Conservation (phyloP, 768 basidiomycete genomes). For the Leucosporidium scottii region DNA sequence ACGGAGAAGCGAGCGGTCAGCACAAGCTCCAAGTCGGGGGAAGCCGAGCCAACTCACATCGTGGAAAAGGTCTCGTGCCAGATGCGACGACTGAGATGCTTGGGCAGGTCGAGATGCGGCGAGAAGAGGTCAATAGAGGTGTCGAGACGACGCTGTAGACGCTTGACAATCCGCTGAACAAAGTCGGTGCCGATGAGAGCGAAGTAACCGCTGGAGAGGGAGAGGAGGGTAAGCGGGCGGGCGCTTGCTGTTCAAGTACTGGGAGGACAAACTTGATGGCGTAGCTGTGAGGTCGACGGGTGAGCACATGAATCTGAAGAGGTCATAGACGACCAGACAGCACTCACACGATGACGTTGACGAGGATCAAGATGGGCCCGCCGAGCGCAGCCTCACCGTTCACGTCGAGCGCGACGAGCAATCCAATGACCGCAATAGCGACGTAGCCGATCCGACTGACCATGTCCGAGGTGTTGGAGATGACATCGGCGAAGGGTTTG, state of each 20-base stretch:
- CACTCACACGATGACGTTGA: slow-evolving; percentile 54
- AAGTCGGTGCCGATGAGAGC: slow-evolving; percentile 52
- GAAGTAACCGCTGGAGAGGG: slow-evolving; percentile 51
- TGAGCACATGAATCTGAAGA: too few species aligned
- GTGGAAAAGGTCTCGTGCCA: slow-evolving; percentile 72
- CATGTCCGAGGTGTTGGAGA: slow-evolving; percentile 46
- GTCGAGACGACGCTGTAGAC: slow-evolving; percentile 51
- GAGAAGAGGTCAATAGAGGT: slow-evolving; percentile 79
- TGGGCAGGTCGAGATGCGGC: slow-evolving; percentile 48
- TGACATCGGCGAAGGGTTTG: slow-evolving; percentile 17
- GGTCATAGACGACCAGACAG: too few species aligned
- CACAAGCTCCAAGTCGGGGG: background rate
- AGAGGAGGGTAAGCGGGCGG: slow-evolving; percentile 24
- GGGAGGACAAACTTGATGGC: slow-evolving; percentile 51
- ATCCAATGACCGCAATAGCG: slow-evolving; percentile 56
- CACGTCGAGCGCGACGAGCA: slow-evolving; percentile 56
- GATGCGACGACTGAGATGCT: slow-evolving; percentile 61
- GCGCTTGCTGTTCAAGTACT: too few species aligned
- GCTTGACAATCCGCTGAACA: slow-evolving; percentile 56
- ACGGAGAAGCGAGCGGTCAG: background rate
- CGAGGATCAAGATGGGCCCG: slow-evolving; percentile 57
- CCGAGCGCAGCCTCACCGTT: slow-evolving; percentile 52
- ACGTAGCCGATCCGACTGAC: slow-evolving; percentile 65
- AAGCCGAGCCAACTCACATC: slow-evolving; percentile 40
- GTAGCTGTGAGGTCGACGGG: too few species aligned